Evolutionary conservation across 345 rosid species (phyloP), one percentile per base, ranked within the genome.

Genomic region (Citrus medica): DNA sequence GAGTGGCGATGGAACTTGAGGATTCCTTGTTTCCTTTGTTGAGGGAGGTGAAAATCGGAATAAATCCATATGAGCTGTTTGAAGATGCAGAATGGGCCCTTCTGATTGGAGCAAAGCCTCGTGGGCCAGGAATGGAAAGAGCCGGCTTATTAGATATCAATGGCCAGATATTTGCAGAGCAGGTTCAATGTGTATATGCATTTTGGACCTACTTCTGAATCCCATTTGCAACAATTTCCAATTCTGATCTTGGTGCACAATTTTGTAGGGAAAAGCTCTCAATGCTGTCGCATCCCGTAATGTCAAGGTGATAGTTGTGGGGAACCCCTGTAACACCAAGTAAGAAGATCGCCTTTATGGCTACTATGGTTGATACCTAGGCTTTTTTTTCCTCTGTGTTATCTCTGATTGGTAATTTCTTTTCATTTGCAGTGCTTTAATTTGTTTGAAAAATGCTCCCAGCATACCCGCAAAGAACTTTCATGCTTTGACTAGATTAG

Each of bases 321-420:
- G 99, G 79, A 96, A 96, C 80, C 99, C 99, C 70, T 96, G 99
- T 85, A 94, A 96, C 84, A 96, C 99, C 81, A 96, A 96, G 99
- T 96, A 91, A 85, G 93, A 71, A 35, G 66, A 76, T 67, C 74
- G 0, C 71, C 48, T 19, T 78, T 64, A 28, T 13, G 25, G 55
- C 17, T 13, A 4, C 27, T 63, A 13, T 79, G 58, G 35, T 78
- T 51, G 62, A 67, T 67, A 25, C 12, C 55, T 38, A 35, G 71
- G 22, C 61, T 1, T 38, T 38, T 38, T 37, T 37, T 1, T 37
- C 40, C 4, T 37, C 38, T 37, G 10, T 38, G 56, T 51, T 21
- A 37, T 40, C 37, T 35, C 42, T 33, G 8, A 71, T 69, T 40
- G 42, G n/a, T 81, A 19, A 25, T 61, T 69, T 48, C 19, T 76